Evolutionary conservation across 2,329 filamentous ascomycete genomes (phyloP).

Genomic region (Elsinoe perseae): DNA sequence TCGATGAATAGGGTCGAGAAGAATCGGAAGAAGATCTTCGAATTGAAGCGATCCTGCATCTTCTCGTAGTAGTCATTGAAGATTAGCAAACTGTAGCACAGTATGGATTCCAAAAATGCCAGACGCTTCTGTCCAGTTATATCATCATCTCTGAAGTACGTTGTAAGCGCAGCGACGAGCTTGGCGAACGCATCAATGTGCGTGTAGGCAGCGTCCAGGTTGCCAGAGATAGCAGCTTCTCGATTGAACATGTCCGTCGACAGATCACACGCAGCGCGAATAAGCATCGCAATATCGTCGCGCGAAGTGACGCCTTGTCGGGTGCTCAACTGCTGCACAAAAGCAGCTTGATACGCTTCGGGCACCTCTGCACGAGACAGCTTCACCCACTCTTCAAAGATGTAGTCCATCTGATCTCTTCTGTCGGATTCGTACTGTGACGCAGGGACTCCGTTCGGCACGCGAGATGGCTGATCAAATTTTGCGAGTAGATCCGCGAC

Average conservation of each 20-base stretch:
- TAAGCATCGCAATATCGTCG: conserved; percentile 71
- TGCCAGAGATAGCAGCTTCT: conserved; percentile 52
- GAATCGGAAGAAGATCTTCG: conserved; percentile 83
- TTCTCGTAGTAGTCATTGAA: conserved; percentile 79
- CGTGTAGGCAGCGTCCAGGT: conserved; percentile 52
- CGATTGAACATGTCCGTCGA: conserved; percentile 73
- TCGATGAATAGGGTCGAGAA: conserved; percentile 78
- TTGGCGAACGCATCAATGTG: conserved; percentile 75
- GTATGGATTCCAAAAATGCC: conserved; percentile 66
- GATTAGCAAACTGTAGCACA: conserved; percentile 71
- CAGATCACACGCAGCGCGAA: conserved; percentile 71
- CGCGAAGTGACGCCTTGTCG: conserved; percentile 63
- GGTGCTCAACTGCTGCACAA: conserved; percentile 76
- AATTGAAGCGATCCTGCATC: conserved; percentile 73
- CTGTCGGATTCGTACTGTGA: conserved; percentile 50
- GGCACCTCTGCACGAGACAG: conserved; percentile 70
- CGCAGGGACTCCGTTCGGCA: conserved; percentile 50
- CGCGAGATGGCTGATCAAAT: conserved; percentile 47
- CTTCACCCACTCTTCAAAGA: conserved; percentile 92
- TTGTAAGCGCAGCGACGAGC: conserved; percentile 67
- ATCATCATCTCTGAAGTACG: conserved; percentile 57
- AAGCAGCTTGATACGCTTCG: conserved; percentile 63
- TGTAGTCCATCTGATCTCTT: conserved; percentile 82
- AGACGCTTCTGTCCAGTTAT: conserved; percentile 54
- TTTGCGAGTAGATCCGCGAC: conserved; percentile 65